phyloP scores from a whole-genome alignment of 2,329 filamentous ascomycete species.

The Botryotinia convoluta region DNA sequence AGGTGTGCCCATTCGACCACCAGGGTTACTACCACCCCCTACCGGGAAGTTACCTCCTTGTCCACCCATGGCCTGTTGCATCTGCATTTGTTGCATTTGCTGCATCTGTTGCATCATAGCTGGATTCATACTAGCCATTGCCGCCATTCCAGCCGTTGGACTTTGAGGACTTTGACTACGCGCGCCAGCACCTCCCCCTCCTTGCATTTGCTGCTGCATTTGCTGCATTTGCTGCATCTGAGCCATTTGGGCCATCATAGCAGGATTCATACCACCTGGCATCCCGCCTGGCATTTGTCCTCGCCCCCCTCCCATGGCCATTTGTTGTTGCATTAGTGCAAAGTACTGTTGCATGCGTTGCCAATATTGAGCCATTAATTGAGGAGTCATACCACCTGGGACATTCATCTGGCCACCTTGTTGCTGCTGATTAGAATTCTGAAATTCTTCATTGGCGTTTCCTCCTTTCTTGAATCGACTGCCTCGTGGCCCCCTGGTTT shows the following conservation, averaged over 20 bases:
- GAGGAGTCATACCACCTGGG: conserved; percentile 77
- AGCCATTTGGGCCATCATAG: conserved; percentile 74
- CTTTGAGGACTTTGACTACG: conserved; percentile 39
- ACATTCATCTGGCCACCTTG: conserved; percentile 38
- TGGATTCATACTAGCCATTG: conserved; percentile 40
- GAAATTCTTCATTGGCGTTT: conserved; percentile 44
- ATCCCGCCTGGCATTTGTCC: conserved; percentile 60
- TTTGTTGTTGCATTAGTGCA: conserved; percentile 88
- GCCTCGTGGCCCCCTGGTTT: conserved; percentile 55
- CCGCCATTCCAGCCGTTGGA: conserved; percentile 34
- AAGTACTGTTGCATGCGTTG: conserved; percentile 98
- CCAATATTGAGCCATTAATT: conserved; percentile 98
- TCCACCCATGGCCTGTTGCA: conserved; percentile 43
- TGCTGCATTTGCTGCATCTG: conserved; percentile 70
- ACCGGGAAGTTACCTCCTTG: conserved; percentile 36
- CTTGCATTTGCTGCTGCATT: conserved; percentile 53
- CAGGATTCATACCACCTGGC: conserved; percentile 65
- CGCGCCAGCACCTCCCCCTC: conserved; percentile 31
- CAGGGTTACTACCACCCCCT: conserved; percentile 42
- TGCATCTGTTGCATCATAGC: conserved; percentile 57
- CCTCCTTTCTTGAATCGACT: conserved; percentile 55
- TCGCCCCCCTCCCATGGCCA: conserved; percentile 63
- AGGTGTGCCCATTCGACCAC: conserved; percentile 43
- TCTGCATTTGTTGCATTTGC: conserved; percentile 49
- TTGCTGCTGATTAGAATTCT: conserved; percentile 40